Evolutionary conservation across 2,329 filamentous ascomycete species (phyloP).

Genomic region (Hortaea sp.): DNA sequence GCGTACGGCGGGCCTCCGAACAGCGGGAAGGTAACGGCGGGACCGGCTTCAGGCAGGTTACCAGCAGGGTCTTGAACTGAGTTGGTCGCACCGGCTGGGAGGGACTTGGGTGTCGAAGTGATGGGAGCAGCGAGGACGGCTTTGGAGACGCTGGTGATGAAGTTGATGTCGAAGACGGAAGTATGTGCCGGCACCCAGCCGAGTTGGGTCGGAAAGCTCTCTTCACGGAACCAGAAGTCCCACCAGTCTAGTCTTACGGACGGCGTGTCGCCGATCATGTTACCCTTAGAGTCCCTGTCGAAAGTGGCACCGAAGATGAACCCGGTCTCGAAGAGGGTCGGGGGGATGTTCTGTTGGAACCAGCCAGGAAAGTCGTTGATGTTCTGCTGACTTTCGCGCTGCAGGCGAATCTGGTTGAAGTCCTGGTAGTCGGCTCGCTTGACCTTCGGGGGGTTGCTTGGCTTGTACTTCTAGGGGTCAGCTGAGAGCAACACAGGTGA

Average conservation of each 20-base stretch:
- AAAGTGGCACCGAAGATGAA: conserved; percentile 5
- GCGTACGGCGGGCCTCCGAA: conserved; percentile 1
- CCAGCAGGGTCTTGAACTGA: neutral
- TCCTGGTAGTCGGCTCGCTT: conserved; percentile 3
- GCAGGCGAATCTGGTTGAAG: conserved; percentile 6
- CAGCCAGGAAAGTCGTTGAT: conserved; percentile 4
- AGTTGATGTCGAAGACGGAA: conserved; percentile 1
- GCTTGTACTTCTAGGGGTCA: conserved; percentile 1
- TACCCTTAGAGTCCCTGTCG: conserved; percentile 1
- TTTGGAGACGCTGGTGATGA: conserved; percentile 1
- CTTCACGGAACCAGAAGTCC: conserved; percentile 2
- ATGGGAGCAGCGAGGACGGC: neutral
- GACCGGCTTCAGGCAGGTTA: conserved; percentile 2
- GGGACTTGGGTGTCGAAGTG: neutral
- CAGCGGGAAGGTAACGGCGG: conserved; percentile 1
- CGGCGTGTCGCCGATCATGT: conserved; percentile 1
- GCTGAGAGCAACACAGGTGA: neutral
- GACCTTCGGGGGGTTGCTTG: conserved; percentile 3
- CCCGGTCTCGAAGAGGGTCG: conserved; percentile 4
- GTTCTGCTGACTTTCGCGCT: conserved; percentile 4
- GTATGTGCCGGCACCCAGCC: conserved; percentile 1
- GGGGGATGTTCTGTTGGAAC: conserved; percentile 4
- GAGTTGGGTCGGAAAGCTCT: conserved; percentile 1
- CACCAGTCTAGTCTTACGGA: conserved; percentile 1
- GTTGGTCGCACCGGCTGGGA: neutral